A percentile compares a stretch with the other conserved stretches of the same genome.
Conservation (phyloP, 192 early-diverging fungal species). For the Kickxella alabastrina region DNA sequence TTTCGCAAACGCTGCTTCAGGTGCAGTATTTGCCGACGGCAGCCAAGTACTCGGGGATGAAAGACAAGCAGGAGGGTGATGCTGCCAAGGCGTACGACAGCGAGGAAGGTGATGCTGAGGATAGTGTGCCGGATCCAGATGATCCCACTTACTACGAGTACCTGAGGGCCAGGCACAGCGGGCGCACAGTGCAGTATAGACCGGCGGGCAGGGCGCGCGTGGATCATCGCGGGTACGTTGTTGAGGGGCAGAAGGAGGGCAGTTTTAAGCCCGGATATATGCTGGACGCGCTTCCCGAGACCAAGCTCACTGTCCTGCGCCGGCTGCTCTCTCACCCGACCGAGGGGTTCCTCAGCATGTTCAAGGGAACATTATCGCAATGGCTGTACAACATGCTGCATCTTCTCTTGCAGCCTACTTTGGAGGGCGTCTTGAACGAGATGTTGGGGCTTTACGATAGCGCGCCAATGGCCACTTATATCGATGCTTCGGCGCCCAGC, state of each 20-base stretch:
- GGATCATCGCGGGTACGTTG: slow-evolving; percentile 62
- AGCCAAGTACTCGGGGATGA: slow-evolving; percentile 1
- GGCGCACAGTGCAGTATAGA: slow-evolving; percentile 11
- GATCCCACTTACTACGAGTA: slow-evolving; percentile 53
- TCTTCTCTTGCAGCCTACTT: slow-evolving; percentile 72
- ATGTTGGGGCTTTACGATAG: slow-evolving; percentile 89
- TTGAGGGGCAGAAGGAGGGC: slow-evolving; percentile 51
- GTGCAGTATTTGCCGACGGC: slow-evolving; percentile 65
- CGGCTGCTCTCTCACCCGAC: slow-evolving; percentile 57
- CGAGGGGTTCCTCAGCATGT: slow-evolving; percentile 57
- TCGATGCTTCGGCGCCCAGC: slow-evolving; percentile 57
- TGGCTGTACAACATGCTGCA: slow-evolving; percentile 75
- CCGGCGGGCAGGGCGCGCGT: slow-evolving; percentile 12
- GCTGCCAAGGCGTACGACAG: not conserved
- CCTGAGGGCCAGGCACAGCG: slow-evolving; percentile 33
- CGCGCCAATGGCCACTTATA: slow-evolving; percentile 56
- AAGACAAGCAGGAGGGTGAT: not conserved
- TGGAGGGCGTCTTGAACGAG: slow-evolving; percentile 88
- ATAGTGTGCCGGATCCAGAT: slow-evolving; percentile 36
- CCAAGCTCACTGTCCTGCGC: slow-evolving; percentile 57
- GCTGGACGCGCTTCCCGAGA: slow-evolving; percentile 57
- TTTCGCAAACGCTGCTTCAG: slow-evolving; percentile 67
- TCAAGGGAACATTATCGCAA: slow-evolving; percentile 70
- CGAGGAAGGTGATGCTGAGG: not conserved
- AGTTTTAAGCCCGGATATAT: slow-evolving; percentile 60